These are phyloP conservation scores for Umbelopsis sp. DNA, from an alignment of 371 early-diverging fungal genomes.

Conservation along the genomic window DNA sequence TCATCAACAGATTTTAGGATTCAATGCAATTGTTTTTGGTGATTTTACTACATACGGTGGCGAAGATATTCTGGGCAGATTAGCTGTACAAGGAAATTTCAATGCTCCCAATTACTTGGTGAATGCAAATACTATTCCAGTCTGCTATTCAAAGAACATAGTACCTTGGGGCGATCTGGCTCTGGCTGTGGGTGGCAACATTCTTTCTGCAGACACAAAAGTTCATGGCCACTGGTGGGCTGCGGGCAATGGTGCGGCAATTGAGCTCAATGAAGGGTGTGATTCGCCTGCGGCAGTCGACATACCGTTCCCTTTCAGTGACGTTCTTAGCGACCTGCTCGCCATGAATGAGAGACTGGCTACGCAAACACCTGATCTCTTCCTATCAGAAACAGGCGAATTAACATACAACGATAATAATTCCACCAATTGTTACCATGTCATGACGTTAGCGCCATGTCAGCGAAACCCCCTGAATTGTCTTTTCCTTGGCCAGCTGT, in stretches of 20 bases:
- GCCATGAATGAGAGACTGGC: not conserved
- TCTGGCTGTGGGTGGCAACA: constrained; percentile 1
- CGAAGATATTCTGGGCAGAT: constrained; percentile 28
- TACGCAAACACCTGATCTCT: not conserved
- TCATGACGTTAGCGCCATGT: not conserved
- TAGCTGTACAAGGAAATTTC: constrained; percentile 29
- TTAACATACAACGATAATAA: not conserved
- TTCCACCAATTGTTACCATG: not conserved
- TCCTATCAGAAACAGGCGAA: not conserved
- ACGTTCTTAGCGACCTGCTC: not conserved
- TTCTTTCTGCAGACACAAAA: not conserved
- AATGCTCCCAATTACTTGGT: constrained; percentile 24
- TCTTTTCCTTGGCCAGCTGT: not conserved
- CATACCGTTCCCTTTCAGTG: not conserved
- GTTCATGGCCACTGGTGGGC: constrained; percentile 8
- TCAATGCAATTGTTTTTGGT: constrained; percentile 31
- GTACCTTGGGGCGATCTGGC: not conserved
- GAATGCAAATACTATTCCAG: constrained; percentile 23
- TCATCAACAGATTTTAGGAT: constrained; percentile 21
- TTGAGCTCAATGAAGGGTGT: not conserved
- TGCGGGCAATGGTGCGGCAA: not conserved
- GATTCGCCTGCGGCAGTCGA: not conserved
- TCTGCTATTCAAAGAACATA: not conserved
- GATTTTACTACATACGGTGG: constrained; percentile 26
- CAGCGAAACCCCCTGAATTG: not conserved